These are phyloP conservation scores for Torulaspora gathmanii DNA, from an alignment of 805 yeast species.

Conservation along the genomic window DNA sequence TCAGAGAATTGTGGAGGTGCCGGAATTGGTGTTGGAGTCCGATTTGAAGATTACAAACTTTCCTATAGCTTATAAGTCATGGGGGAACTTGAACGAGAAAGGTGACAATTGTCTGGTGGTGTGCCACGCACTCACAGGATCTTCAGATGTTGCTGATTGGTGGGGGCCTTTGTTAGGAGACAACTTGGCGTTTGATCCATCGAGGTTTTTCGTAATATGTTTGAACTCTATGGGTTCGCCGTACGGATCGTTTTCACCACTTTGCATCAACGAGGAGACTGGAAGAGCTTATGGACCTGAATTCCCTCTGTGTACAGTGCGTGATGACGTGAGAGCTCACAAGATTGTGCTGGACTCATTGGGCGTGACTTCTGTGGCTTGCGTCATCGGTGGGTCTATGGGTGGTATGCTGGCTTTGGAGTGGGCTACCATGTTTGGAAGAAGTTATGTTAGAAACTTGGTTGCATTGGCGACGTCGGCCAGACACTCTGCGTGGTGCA, in stretches of 20 bases:
- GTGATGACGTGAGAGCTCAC: slow-evolving; percentile 86
- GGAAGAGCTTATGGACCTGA: slow-evolving; percentile 85
- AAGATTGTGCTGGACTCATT: slow-evolving; percentile 69
- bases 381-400: slow-evolving; percentile 96
- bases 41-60: slow-evolving; percentile 67
- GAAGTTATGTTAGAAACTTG: slow-evolving; percentile 62
- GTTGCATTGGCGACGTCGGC: slow-evolving; percentile 93
- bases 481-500: slow-evolving; percentile 96
- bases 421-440: slow-evolving; percentile 60
- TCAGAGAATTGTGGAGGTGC: slow-evolving; percentile 75
- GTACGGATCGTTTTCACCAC: slow-evolving; percentile 91
- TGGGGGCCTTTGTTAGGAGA: slow-evolving; percentile 96
- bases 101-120: slow-evolving; percentile 81
- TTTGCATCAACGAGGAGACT: slow-evolving; percentile 72
- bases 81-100: slow-evolving; percentile 76
- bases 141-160: slow-evolving; percentile 95
- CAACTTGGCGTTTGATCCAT: slow-evolving; percentile 79
- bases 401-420: slow-evolving; percentile 97
- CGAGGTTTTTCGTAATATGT: slow-evolving; percentile 80
- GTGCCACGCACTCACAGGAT: slow-evolving; percentile 94
- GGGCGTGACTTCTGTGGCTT: slow-evolving; percentile 74
- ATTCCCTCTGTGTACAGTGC: slow-evolving; percentile 88
- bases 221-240: slow-evolving; percentile 94
- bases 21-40: slow-evolving; percentile 70
- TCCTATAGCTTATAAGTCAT: slow-evolving; percentile 92